Percentiles rank a stretch among this genome's conserved stretches.
Conservation (phyloP, 2,329 filamentous ascomycete genomes). For the Teratosphaeria epicoccoides region DNA sequence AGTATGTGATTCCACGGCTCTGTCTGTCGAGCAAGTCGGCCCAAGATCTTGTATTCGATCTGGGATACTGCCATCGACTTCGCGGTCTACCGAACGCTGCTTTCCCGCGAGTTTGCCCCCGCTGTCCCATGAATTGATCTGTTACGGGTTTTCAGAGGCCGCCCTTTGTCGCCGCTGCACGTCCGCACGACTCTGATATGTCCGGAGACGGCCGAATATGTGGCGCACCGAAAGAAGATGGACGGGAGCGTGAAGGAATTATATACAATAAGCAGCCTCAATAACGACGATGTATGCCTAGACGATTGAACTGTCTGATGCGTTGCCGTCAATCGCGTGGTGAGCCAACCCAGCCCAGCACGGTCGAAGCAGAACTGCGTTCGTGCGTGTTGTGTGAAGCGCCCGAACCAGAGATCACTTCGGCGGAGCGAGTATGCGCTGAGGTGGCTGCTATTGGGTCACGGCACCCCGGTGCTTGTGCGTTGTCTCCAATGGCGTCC, state of each 20-base stretch:
- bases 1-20: slow-evolving; percentile 68
- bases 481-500: neutral
- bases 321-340: neutral
- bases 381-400: too few relatives aligned
- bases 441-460: neutral
- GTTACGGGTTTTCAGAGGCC: neutral
- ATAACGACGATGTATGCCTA: neutral
- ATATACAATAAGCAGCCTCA: neutral
- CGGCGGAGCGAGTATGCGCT: neutral
- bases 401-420: neutral
- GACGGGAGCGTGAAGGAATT: neutral
- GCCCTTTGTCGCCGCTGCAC: neutral
- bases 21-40: slow-evolving; percentile 72
- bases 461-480: neutral
- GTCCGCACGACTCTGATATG: too few relatives aligned
- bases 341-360: too few relatives aligned
- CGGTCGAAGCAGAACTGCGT: too few relatives aligned
- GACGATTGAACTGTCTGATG: neutral
- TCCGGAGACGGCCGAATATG: too few relatives aligned
- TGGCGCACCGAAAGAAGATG: too few relatives aligned
- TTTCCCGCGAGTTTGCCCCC: neutral
- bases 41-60: slow-evolving; percentile 95
- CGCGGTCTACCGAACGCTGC: neutral
- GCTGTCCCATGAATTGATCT: neutral
- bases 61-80: slow-evolving; percentile 80